Percentiles rank a stretch among this genome's conserved stretches.
phyloP scores from a whole-genome alignment of 352 stramenopile species.

The Phytophthora quininea region DNA sequence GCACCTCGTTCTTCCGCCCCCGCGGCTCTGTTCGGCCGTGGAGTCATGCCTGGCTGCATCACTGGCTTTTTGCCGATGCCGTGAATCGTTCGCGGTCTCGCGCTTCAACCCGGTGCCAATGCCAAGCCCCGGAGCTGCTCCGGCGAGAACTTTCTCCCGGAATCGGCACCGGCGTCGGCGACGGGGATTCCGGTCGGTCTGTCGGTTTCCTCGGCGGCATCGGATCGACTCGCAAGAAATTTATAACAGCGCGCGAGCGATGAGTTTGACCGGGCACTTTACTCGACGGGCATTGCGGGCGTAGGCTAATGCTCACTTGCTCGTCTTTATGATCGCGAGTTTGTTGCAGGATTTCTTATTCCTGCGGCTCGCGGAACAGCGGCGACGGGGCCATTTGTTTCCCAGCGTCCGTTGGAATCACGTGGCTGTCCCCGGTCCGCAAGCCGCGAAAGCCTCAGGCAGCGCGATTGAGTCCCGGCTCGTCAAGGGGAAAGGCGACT shows the following conservation, averaged over 20 bases:
- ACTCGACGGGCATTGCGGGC: too few relatives aligned
- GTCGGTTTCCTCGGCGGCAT: slow-evolving; percentile 16
- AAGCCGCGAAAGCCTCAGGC: not conserved
- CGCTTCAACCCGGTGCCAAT: slow-evolving; percentile 9
- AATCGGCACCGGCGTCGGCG: slow-evolving; percentile 18
- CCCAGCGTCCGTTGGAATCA: slow-evolving; percentile 17
- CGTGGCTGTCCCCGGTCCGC: slow-evolving; percentile 9
- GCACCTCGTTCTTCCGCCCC: slow-evolving; percentile 39
- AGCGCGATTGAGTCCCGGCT: slow-evolving; percentile 16
- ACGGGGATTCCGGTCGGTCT: too few relatives aligned
- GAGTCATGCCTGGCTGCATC: slow-evolving; percentile 24
- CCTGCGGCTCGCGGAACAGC: slow-evolving; percentile 5
- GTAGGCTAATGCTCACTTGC: slow-evolving; percentile 2
- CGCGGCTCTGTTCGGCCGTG: slow-evolving; percentile 31
- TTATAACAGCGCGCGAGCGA: not conserved
- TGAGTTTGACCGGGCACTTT: too few relatives aligned
- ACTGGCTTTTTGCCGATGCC: slow-evolving; percentile 32
- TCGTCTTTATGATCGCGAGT: slow-evolving; percentile 35
- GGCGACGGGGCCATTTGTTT: slow-evolving; percentile 29
- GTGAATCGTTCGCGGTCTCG: slow-evolving; percentile 10
- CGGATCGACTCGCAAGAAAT: slow-evolving; percentile 19
- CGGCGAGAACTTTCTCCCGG: not conserved
- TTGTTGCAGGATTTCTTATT: slow-evolving; percentile 32
- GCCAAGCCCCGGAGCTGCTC: slow-evolving; percentile 7
- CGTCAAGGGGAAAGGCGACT: slow-evolving; percentile 21